Conservation (phyloP, 2,329 filamentous ascomycete species). For the Chaetomium globosum region DNA sequence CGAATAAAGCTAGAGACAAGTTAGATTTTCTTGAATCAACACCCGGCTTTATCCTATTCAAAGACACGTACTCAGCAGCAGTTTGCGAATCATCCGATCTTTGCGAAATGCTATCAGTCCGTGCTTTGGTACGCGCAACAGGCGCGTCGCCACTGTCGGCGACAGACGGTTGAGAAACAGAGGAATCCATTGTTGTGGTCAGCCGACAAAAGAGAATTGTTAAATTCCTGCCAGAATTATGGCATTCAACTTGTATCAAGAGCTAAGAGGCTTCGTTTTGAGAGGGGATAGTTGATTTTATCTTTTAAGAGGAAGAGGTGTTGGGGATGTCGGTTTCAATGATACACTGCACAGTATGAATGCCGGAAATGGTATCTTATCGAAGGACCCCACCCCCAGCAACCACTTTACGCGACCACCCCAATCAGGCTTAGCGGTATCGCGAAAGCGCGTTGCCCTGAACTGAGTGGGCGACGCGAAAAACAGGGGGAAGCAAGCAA, state of each 20-base stretch:
- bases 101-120: constrained; percentile 63
- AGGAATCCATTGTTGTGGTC: constrained; percentile 43
- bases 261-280: background rate
- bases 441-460: constrained; percentile 31
- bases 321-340: background rate
- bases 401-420: constrained; percentile 39
- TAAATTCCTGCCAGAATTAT: background rate
- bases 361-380: constrained; percentile 17
- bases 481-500: constrained; percentile 28
- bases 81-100: constrained; percentile 70
- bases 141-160: constrained; percentile 34
- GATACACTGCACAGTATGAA: background rate
- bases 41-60: background rate
- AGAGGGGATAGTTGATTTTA: background rate
- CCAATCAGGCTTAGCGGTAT: constrained; percentile 32
- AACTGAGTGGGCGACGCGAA: constrained; percentile 33
- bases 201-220: background rate
- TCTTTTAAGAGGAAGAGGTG: background rate
- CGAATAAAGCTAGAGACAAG: constrained; percentile 70
- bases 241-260: background rate
- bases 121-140: constrained; percentile 48
- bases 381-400: constrained; percentile 19
- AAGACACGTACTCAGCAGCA: constrained; percentile 62
- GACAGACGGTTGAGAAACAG: constrained; percentile 34
- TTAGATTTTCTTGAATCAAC: constrained; percentile 6